Evolutionary conservation across 2,329 filamentous ascomycete species (phyloP), one percentile per base, ranked within the genome.

Genomic region (Pseudopithomyces chartarum): DNA sequence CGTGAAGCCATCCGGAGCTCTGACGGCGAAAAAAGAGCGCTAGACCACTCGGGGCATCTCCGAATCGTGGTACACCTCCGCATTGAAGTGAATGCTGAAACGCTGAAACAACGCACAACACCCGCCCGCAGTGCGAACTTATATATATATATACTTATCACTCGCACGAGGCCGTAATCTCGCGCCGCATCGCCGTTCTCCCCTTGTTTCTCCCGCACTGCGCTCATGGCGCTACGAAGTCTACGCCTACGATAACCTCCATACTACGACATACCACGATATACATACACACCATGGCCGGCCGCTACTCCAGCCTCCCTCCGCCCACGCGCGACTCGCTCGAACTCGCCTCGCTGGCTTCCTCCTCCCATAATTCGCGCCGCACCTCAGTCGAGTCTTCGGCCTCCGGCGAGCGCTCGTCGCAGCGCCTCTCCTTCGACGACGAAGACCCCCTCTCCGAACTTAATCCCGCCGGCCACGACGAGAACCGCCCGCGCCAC

Each of bases 331-430:
- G 95, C 79, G 95, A 99, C 83, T 98, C 94, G 45, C 87, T 99
- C 71, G 95, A 99, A 81, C 89, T 99, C 56, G 95, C 93, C 58
- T 97, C 93, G 52, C 87, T 99, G 62, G 95, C 94, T 58, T 96
- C 92, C 60, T 93, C 90, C 36, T 92, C 90, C 65, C 85, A 83
- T 51, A 84, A 84, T 60, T 85, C 85, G 46, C 84, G 83, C 11
- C 86, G 89, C 45, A 80, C 84, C n/a, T 90, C 89, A 15, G 85
- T 89, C 55, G 82, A 82, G 39, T 97, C 92, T 34, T 90, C 87
- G 2, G 85, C 87, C 38, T 91, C 90, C n/a, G 94, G 91, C 66
- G 87, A 93, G 68, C 91, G 92, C 13, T 98, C 94, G n/a, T 97
- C 94, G 57, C 90, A 92, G 63, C 89, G 91, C 66, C 84, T 96